Conservation (phyloP, 352 stramenopile genomes). For the Globisporangium nagaii region DNA sequence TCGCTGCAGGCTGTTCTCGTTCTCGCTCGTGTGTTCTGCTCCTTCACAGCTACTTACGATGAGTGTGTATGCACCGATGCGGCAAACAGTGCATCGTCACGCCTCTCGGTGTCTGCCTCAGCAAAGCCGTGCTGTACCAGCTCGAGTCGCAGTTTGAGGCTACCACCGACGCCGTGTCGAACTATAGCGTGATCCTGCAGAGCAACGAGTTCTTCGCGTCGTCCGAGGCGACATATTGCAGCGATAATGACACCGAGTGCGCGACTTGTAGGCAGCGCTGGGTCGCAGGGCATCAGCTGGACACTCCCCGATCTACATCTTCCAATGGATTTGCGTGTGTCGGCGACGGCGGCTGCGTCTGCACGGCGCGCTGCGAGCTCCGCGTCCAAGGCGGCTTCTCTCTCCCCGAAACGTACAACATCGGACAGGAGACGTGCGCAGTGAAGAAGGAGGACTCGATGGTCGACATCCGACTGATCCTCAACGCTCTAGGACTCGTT, state of each 20-base stretch:
- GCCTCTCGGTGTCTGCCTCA: not conserved
- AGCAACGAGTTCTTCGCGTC: conserved; percentile 28
- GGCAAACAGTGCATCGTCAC: not conserved
- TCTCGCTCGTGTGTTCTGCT: not conserved
- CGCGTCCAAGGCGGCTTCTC: not conserved
- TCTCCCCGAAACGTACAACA: not conserved
- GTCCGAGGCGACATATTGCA: conserved; percentile 29
- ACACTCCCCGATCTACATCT: not conserved
- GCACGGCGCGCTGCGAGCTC: conserved; percentile 27
- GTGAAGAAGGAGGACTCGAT: not conserved
- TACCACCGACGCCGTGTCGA: conserved; percentile 6
- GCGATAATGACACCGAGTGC: conserved; percentile 21
- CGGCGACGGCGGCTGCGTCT: conserved; percentile 32
- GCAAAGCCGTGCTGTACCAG: no score
- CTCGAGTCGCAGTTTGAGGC: not conserved
- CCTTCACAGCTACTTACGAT: no score
- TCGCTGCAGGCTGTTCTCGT: not conserved
- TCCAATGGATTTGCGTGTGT: conserved; percentile 18
- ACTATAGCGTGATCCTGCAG: conserved; percentile 26
- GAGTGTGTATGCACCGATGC: not conserved
- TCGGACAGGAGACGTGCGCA: not conserved
- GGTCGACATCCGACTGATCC: not conserved
- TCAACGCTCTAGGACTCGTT: not conserved
- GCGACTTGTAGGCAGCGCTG: conserved; percentile 16
- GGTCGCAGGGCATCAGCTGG: conserved; percentile 4